phyloP scores from a whole-genome alignment of 768 basidiomycete species.

The Suillus occidentalis region DNA sequence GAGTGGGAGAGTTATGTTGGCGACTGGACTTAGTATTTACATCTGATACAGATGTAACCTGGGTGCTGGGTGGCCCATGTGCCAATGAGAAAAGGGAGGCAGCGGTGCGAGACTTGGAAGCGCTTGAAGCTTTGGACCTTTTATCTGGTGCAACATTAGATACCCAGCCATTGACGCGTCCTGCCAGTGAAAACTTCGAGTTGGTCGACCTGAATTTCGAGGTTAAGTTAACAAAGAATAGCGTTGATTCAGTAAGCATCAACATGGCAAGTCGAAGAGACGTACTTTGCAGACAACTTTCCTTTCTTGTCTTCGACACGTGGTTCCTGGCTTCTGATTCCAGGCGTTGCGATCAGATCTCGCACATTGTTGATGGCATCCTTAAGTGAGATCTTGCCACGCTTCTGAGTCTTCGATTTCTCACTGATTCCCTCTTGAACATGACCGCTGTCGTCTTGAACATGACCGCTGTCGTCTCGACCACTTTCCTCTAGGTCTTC shows the following conservation, averaged over 20 bases:
- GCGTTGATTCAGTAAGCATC: constrained; percentile 8
- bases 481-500: not conserved
- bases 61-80: not conserved
- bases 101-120: not conserved
- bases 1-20: not conserved
- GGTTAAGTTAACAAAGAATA: constrained; percentile 8
- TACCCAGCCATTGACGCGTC: not conserved
- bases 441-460: too few relatives aligned
- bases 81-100: not conserved
- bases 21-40: not conserved
- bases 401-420: not conserved
- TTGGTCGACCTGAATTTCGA: not conserved
- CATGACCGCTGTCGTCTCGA: not conserved
- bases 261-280: constrained; percentile 4
- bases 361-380: not conserved
- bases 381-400: not conserved
- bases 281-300: not conserved
- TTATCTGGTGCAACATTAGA: not conserved
- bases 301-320: not conserved
- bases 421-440: not conserved
- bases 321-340: not conserved
- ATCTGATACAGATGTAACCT: not conserved
- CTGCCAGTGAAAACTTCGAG: not conserved
- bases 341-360: not conserved
- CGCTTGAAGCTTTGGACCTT: not conserved